Percentiles rank a stretch among this genome's conserved stretches.
phyloP scores from a whole-genome alignment of 1,284 basidiomycete species.

The Coniferiporia sulphurascens region DNA sequence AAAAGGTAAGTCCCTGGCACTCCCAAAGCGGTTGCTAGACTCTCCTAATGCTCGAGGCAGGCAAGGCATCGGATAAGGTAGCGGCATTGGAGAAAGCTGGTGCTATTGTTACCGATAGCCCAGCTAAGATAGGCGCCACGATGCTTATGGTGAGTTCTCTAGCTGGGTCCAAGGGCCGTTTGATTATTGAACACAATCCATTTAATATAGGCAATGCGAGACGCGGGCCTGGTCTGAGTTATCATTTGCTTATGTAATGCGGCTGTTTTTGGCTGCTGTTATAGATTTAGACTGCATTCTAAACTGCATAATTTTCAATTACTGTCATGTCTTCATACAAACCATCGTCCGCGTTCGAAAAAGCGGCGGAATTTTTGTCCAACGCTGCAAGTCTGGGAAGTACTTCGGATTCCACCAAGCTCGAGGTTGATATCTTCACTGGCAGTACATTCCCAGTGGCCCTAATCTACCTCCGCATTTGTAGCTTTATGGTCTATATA shows the following conservation, averaged over 20 bases:
- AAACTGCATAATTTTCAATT: not conserved
- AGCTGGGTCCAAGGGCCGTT: conserved; percentile 12
- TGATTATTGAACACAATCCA: conserved; percentile 9
- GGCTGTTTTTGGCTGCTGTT: conserved; percentile 15
- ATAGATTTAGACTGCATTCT: not conserved
- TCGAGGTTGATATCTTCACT: conserved; percentile 56
- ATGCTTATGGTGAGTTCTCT: conserved; percentile 72
- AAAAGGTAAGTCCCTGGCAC: conserved; percentile 59
- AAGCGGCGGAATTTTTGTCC: conserved; percentile 63
- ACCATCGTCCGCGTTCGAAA: conserved; percentile 45
- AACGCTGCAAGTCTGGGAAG: conserved; percentile 46
- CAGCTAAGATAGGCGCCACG: conserved; percentile 87
- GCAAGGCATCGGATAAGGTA: conserved; percentile 94
- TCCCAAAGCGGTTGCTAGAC: not conserved
- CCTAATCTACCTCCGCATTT: conserved; percentile 18
- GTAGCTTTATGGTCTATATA: conserved; percentile 87
- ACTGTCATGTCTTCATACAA: not conserved
- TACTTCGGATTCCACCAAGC: conserved; percentile 55
- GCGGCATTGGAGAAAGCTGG: conserved; percentile 92
- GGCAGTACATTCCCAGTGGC: conserved; percentile 15
- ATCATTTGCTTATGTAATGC: conserved; percentile 19
- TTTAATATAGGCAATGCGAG: conserved; percentile 68
- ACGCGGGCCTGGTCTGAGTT: conserved; percentile 70
- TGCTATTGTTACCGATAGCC: conserved; percentile 91
- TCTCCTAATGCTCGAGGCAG: conserved; percentile 30